Conservation (phyloP, 2,329 filamentous ascomycete species). For the Penicillium brevicompactum region DNA sequence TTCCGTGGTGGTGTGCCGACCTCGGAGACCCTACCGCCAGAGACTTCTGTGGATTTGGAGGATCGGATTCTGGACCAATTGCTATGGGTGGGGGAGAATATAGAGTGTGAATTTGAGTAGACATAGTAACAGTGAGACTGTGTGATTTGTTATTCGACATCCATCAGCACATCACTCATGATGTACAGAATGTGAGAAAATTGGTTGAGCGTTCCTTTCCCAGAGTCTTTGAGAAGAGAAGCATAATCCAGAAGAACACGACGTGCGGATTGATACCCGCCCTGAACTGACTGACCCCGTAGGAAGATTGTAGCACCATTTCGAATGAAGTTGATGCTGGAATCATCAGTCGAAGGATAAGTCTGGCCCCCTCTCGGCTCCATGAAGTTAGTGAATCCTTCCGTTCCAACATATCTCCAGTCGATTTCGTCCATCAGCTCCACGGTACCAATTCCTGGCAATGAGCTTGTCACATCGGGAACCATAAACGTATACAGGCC, state of each 20-base stretch:
- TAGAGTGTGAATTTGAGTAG: neutral
- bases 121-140: neutral
- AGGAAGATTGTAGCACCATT: constrained; percentile 53
- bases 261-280: constrained; percentile 55
- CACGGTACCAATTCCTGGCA: constrained; percentile 35
- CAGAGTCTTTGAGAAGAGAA: constrained; percentile 55
- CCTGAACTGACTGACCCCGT: constrained; percentile 50
- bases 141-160: constrained; percentile 33
- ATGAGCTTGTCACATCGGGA: constrained; percentile 24
- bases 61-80: neutral
- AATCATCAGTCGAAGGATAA: constrained; percentile 33
- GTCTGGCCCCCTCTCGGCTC: constrained; percentile 33
- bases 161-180: constrained; percentile 54
- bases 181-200: constrained; percentile 57
- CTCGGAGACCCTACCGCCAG: neutral
- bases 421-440: constrained; percentile 54
- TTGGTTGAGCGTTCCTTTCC: constrained; percentile 54
- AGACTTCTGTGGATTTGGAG: neutral
- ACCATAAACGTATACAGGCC: constrained; percentile 57
- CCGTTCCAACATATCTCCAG: constrained; percentile 50
- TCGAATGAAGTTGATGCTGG: constrained; percentile 48
- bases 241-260: constrained; percentile 56
- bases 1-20: neutral
- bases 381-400: constrained; percentile 48
- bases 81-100: neutral